Percentiles rank a stretch among this genome's conserved stretches.
Evolutionary conservation across 2,329 filamentous ascomycete genomes (phyloP).

Genomic region (Huntiella abstrusa): DNA sequence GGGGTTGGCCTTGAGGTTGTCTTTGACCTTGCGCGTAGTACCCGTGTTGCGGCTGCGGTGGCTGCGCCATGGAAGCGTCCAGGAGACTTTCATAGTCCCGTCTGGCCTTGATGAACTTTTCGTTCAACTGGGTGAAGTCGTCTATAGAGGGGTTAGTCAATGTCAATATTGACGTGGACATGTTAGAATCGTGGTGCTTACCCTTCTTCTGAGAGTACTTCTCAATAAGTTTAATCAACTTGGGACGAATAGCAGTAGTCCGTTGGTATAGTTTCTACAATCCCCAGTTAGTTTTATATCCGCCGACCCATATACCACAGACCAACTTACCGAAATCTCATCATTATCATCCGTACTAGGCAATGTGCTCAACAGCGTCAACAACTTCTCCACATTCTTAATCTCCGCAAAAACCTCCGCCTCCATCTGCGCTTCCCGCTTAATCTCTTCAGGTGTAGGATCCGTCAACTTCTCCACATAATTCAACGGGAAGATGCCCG

Average conservation of each 20-base stretch:
- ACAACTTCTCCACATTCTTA: slow-evolving; percentile 47
- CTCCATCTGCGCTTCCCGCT: slow-evolving; percentile 93
- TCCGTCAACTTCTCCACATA: slow-evolving; percentile 96
- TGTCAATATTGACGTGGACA: not conserved
- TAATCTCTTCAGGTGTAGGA: slow-evolving; percentile 81
- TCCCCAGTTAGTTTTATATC: slow-evolving; percentile 2
- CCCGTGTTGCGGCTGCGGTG: slow-evolving; percentile 47
- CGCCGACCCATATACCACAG: not conserved
- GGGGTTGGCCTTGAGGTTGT: slow-evolving; percentile 19
- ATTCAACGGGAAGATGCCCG: slow-evolving; percentile 93
- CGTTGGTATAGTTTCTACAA: slow-evolving; percentile 64
- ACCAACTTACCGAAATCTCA: slow-evolving; percentile 58
- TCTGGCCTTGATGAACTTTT: slow-evolving; percentile 98
- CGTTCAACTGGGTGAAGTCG: slow-evolving; percentile 94
- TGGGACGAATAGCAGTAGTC: slow-evolving; percentile 82
- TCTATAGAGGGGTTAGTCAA: slow-evolving; percentile 33
- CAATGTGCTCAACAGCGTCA: slow-evolving; percentile 76
- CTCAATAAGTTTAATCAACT: slow-evolving; percentile 92
- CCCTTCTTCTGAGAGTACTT: slow-evolving; percentile 99
- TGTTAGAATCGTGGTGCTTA: slow-evolving; percentile 19
- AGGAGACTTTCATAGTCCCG: slow-evolving; percentile 92
- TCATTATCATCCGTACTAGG: slow-evolving; percentile 83
- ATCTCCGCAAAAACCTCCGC: slow-evolving; percentile 46
- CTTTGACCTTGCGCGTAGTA: slow-evolving; percentile 50
- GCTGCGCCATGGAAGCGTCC: slow-evolving; percentile 90